Base-by-base conservation (phyloP, 2,329 filamentous ascomycete species). In the Pseudomassariella vexata region DNA sequence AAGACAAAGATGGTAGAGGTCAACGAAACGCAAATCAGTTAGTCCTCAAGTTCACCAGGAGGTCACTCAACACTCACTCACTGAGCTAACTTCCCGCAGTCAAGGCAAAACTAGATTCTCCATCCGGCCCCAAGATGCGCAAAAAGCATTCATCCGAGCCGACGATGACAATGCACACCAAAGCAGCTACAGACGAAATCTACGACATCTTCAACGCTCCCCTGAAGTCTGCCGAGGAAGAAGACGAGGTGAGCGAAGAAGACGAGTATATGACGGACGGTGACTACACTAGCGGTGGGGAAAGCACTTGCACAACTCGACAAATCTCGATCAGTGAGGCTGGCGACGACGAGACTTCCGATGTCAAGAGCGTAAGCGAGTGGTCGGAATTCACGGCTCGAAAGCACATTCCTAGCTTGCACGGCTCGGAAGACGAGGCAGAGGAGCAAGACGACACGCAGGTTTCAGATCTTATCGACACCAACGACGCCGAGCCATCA, bases 111-210 rank as follows among this genome's bases (percentile, higher is more conserved):
- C 67, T 96, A 34, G 86, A 92, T 49, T 95, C 90, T 2, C 90
- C 89, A 0, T 85, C 85, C 1, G 76, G 80, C n/a, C 79, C 79
- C 4, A 96, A 94, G 57, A 71, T 90, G 34, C 83, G 81, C 42
- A 85, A 85, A 56, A 92, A 84, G 55, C 48, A 38, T 21, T 44
- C 46, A 3, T 65, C 72, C 31, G 90, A 96, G 57, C 85, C 89
- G n/a, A 98, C 92, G 2, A 95, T 98, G 89, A 98, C 92, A 1
- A 76, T 98, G 44, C 88, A 96, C 53, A 98, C 92, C 9, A 85
- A 78, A 47, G 90, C 92, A 43, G 92, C 92, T 5, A 95, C 90
- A 40, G 89, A 96, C 47, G 92, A 98, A 47, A 95, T 98, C 32
- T 96, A 96, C 50, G 88, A 88, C 36, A 86, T 98, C 28, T 98